phyloP scores from a whole-genome alignment of 2,329 filamentous ascomycete species.

The Graphilbum sp. region DNA sequence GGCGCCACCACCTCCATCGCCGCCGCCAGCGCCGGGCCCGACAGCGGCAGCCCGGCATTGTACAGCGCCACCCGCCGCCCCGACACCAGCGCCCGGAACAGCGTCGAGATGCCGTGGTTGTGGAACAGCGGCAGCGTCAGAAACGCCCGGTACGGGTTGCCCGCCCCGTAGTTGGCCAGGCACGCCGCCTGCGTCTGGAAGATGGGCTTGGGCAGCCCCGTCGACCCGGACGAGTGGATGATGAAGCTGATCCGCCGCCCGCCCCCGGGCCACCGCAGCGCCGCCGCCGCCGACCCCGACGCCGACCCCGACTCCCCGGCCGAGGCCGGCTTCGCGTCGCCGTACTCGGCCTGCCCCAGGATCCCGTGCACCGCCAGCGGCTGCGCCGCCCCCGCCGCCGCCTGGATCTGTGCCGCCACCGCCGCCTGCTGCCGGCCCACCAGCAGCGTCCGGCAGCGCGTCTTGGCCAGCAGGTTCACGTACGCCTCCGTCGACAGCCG shows the following conservation, averaged over 20 bases:
- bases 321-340: too few relatives aligned
- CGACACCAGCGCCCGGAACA: constrained; percentile 35
- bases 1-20: constrained; percentile 25
- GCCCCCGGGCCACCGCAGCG: too few relatives aligned
- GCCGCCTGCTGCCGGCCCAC: too few relatives aligned
- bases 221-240: constrained; percentile 29
- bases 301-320: too few relatives aligned
- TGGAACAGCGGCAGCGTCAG: constrained; percentile 43
- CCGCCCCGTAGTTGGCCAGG: constrained; percentile 27
- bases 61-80: constrained; percentile 34
- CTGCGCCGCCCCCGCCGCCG: too few relatives aligned
- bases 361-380: too few relatives aligned
- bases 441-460: too few relatives aligned
- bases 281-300: too few relatives aligned
- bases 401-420: too few relatives aligned
- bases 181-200: constrained; percentile 36
- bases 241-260: constrained; percentile 12
- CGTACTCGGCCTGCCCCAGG: too few relatives aligned
- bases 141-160: constrained; percentile 27
- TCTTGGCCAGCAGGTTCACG: too few relatives aligned
- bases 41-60: constrained; percentile 38
- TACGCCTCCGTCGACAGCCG: too few relatives aligned
- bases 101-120: constrained; percentile 37
- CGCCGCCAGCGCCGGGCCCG: constrained; percentile 27
- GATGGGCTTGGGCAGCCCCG: constrained; percentile 47